Evolutionary conservation across 257 asterid genomes (phyloP), one percentile per base, ranked within the genome.

Genomic region (Solanum pinnatisectum): DNA sequence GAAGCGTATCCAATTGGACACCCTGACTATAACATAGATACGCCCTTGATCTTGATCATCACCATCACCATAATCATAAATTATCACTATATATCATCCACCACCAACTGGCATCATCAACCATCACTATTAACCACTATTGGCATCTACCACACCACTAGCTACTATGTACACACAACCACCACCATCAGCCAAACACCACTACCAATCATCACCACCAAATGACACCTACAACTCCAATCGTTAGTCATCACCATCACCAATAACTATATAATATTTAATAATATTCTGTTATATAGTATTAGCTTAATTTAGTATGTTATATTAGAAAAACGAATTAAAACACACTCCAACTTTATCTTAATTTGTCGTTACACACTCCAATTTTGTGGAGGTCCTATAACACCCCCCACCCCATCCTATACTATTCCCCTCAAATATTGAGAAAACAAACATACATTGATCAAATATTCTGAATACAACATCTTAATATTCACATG

Each of bases 1-100:
- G 56, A 0, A 12, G 0, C 18, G 56, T 44, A 2, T 44, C 18
- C 0, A 12, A 44, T 44, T 44, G 18, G 0, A 44, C 52, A 44
- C 56, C 56, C 18, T 13, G 0, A 13, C 56, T 44, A 44, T 44
- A 44, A 44, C 56, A 44, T 44, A 44, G 56, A 0, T 44, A 44
- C 5, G 0, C 56, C 52, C 46, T 0, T 44, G 56, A 0, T 44
- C 49, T 1, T 42, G 5, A 42, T 5, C 52, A 44, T 44, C 52
- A 44, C 52, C 52, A 44, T 12, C 3, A 40, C 2, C 18, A 32
- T 14, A 6, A 33, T 8, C 4, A 72, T 72, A 9, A 72, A 14
- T 9, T 72, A 72, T 1, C 8, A 72, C 46, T 4, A 63, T 59
- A 20, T 59, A 70, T 1, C 27, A 72, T 9, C 25, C 27, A 72